Evolutionary conservation across 192 early-diverging fungal species (phyloP), one percentile per base, ranked within the genome.

Genomic region (Backusella circina): DNA sequence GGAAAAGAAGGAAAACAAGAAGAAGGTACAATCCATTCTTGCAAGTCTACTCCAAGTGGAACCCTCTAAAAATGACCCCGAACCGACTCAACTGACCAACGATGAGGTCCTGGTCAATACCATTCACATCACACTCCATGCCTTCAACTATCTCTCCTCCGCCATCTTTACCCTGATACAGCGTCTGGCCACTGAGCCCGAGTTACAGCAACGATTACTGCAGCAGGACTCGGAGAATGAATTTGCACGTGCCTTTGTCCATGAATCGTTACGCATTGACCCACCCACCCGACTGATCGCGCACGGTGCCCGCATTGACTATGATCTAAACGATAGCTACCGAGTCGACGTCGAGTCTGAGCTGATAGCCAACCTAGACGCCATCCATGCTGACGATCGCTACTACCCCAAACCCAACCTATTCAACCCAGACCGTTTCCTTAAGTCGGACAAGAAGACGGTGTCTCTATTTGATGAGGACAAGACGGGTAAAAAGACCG

Each of bases 361-460:
- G 5, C 36, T 83, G 3, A 36, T 83, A 16, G 79, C 80, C 5
- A 85, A 85, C 18, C 65, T 85, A 72, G 77, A 85, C 70, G 74
- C 83, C 18, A 85, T 87, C 41, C 86, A 87, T 23, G 68, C 51
- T 0, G 81, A 87, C 36, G 67, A 76, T 5, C 72, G 77, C 28
- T 78, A 79, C 28, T 87, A 85, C 74, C 75, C 80, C 8, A 77
- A 85, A 10, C 57, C 82, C 7, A 35, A 73, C n/a, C 41, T 73
- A 12, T 87, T 85, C 65, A 75, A 85, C 23, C 86, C 86, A 0
- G 78, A 82, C 8, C 82, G 84, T 7, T 87, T 80, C 74, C 66
- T 85, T 30, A 23, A 65, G 13, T 54, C 73, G 2, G 38, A 44
- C 2, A 68, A 67, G 13, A 64, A 73, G 51, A 61, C 51, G 12